A percentile compares a stretch with the other conserved stretches of the same genome.
phyloP scores from a whole-genome alignment of 129 eudicot species.

The Centrapalus pauciflorus region DNA sequence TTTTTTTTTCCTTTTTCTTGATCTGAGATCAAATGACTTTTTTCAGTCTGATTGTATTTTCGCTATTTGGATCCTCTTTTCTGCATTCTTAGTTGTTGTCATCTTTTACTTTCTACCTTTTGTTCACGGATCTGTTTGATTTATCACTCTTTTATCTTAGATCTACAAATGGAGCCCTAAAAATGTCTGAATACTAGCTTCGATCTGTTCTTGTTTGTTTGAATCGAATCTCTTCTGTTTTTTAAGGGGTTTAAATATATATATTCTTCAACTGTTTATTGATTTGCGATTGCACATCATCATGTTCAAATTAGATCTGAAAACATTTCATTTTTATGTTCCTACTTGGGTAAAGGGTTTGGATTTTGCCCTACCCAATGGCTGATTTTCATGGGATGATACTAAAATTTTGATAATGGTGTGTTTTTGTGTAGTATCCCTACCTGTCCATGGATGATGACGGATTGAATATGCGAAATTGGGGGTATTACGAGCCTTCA shows the following conservation, averaged over 20 bases:
- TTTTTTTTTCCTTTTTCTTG: constrained; percentile 8
- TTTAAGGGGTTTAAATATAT: neutral
- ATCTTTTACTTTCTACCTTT: neutral
- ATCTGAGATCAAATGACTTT: neutral
- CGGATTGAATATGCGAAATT: constrained; percentile 54
- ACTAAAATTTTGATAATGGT: constrained; percentile 10
- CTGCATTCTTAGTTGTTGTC: constrained; percentile 3
- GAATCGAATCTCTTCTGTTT: neutral
- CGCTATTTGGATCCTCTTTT: neutral
- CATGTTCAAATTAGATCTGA: constrained; percentile 21
- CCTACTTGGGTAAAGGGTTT: neutral
- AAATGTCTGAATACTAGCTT: neutral
- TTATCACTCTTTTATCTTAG: neutral
- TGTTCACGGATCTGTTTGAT: constrained; percentile 24
- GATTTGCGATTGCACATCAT: neutral
- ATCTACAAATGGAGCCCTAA: constrained; percentile 21
- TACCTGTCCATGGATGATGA: constrained; percentile 81
- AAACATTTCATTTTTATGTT: constrained; percentile 7
- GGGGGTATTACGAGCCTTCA: constrained; percentile 82
- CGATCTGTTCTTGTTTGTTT: neutral
- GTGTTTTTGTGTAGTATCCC: constrained; percentile 26
- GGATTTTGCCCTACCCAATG: neutral
- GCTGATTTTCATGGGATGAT: neutral
- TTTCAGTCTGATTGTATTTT: neutral
- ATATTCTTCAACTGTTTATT: too few relatives aligned